phyloP scores from a whole-genome alignment of 78 protist genomes.

The Dictyostelium brefeldianum region DNA sequence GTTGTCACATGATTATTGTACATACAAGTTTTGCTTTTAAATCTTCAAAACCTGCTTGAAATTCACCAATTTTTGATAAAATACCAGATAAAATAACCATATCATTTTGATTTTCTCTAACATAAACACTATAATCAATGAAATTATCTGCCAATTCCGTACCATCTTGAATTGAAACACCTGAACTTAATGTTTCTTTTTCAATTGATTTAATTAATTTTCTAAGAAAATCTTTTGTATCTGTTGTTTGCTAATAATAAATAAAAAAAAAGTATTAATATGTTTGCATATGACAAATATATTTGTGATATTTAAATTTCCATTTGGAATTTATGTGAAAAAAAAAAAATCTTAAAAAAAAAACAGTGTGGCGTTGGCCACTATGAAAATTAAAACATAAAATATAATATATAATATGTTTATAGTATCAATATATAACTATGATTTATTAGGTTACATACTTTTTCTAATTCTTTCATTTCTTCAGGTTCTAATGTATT shows the following conservation, averaged over 20 bases:
- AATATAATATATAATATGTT: neutral
- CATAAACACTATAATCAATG: constrained; percentile 72
- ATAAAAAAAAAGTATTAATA: neutral
- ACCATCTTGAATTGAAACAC: constrained; percentile 79
- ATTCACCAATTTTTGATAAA: constrained; percentile 78
- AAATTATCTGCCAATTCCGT: constrained; percentile 68
- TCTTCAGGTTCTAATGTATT: constrained; percentile 69
- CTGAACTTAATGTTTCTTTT: constrained; percentile 69
- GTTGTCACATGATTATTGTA: no score
- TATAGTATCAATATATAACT: neutral
- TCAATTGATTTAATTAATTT: constrained; percentile 69
- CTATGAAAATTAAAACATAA: neutral
- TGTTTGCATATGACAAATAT: neutral
- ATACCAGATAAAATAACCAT: constrained; percentile 68
- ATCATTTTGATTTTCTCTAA: constrained; percentile 58
- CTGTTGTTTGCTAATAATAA: constrained; percentile 44
- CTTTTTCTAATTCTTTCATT: constrained; percentile 68
- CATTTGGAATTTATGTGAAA: neutral
- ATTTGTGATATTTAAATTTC: neutral
- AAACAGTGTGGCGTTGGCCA: neutral
- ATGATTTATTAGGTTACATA: no score
- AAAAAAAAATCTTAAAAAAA: no score
- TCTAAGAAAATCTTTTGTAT: constrained; percentile 39
- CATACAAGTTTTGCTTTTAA: constrained; percentile 61
- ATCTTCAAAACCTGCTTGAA: constrained; percentile 83